A percentile compares a stretch with the other conserved stretches of the same genome.
Conservation (phyloP, 1,139 yeast genomes). For the Protomyces inouyei region DNA sequence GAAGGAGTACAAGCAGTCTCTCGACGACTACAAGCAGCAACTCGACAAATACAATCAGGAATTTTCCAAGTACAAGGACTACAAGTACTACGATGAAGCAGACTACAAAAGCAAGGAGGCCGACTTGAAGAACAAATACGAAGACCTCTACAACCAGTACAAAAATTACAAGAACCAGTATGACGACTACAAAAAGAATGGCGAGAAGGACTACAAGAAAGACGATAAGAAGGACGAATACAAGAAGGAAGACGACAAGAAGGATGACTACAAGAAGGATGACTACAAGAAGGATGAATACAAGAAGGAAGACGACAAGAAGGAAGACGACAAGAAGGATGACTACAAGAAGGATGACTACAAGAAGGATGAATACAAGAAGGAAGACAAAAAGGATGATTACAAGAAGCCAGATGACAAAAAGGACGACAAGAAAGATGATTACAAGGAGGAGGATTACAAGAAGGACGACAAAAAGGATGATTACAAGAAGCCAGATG, state of each 20-base stretch:
- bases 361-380: neutral
- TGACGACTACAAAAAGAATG: slow-evolving; percentile 33
- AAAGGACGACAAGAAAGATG: neutral
- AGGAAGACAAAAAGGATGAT: neutral
- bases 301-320: neutral
- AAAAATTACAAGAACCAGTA: neutral
- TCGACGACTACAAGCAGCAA: neutral
- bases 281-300: neutral
- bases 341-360: neutral
- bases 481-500: neutral
- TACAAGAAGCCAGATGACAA: neutral
- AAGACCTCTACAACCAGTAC: neutral
- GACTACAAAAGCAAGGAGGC: neutral
- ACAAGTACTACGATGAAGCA: neutral
- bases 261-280: neutral
- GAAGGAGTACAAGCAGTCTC: neutral
- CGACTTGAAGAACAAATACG: neutral
- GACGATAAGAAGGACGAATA: neutral
- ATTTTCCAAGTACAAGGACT: neutral
- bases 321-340: neutral
- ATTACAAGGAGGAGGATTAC: neutral
- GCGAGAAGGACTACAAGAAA: slow-evolving; percentile 34
- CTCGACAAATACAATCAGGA: neutral
- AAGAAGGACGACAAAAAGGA: neutral
- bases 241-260: neutral